Evolutionary conservation across 345 rosid species (phyloP), one percentile per base, ranked within the genome.

Genomic region (Eucalyptus regnans): DNA sequence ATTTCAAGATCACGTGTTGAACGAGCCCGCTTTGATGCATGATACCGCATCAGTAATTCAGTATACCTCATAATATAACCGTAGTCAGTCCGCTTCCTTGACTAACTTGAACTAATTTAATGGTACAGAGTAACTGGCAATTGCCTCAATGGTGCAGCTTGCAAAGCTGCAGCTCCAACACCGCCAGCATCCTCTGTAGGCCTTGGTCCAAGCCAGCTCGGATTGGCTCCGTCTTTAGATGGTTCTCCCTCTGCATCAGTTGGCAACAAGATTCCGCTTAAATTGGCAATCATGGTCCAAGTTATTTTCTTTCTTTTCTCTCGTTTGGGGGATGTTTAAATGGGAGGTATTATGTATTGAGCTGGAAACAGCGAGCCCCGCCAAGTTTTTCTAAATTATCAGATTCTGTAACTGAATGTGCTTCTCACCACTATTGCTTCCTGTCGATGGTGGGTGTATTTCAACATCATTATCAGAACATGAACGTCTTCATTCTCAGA

Each of bases 281-380:
- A 64, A 64, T 64, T 64, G 71, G 71, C 71, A 29, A 13, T 29
- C 71, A 7, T 7, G 71, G 71, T 62, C 33, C 71, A 62, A 62
- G 31, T 62, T 27, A 62, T 62, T 29, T 62, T 62, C 71, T 62
- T 62, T 62, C 71, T 29, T 29, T 62, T 29, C 33, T 2, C 71
- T 62, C 17, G 5, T 6, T 4, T 62, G n/a, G 71, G 71, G 18
- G 9, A 62, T 2, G 33, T 4, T 62, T 29, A 13, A 62, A 13
- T 62, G 33, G 33, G 17, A 29, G 1, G 9, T 29, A 0, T 12
- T 6, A 29, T 29, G 4, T 62, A 62, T 62, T 0, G 15, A 29
- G 17, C 33, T 12, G 16, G 33, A 29, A 62, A 29, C 17, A 13
- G 68, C 9, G 5, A 62, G 68, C 33, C 17, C n/a, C 1, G 33